These are phyloP conservation scores for Amanita thiersii DNA, from an alignment of 768 basidiomycete species.

Conservation along the genomic window DNA sequence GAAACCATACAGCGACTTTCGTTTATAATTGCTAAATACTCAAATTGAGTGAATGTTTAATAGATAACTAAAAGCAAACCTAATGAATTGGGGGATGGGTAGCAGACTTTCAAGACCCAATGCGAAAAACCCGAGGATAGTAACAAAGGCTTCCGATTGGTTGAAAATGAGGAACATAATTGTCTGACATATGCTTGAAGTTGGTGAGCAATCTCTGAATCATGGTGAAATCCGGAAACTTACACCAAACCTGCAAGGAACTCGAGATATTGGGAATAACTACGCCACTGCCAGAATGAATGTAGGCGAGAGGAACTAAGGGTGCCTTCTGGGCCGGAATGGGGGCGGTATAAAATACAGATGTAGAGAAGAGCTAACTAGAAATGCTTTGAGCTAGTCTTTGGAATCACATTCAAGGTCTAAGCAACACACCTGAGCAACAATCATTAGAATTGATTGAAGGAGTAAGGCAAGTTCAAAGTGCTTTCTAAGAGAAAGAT, in stretches of 20 bases:
- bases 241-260: slow-evolving; percentile 77
- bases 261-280: slow-evolving; percentile 73
- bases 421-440: slow-evolving; percentile 54
- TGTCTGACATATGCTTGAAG: slow-evolving; percentile 53
- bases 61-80: slow-evolving; percentile 29
- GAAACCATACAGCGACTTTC: slow-evolving; percentile 78
- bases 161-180: slow-evolving; percentile 73
- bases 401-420: not conserved
- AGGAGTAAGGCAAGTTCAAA: slow-evolving; percentile 74
- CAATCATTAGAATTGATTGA: slow-evolving; percentile 80
- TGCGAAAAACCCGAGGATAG: slow-evolving; percentile 65
- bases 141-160: slow-evolving; percentile 49
- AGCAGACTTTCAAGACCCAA: slow-evolving; percentile 79
- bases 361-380: slow-evolving; percentile 77
- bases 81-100: slow-evolving; percentile 80
- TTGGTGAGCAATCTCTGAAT: slow-evolving; percentile 16
- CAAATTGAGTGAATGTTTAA: slow-evolving; percentile 2
- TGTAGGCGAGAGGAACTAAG: slow-evolving; percentile 57
- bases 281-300: slow-evolving; percentile 82
- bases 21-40: slow-evolving; percentile 60
- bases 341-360: slow-evolving; percentile 66
- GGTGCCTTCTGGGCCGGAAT: slow-evolving; percentile 48
- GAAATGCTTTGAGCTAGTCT: slow-evolving; percentile 11
- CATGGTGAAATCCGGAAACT: slow-evolving; percentile 12
- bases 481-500: slow-evolving; percentile 31